Base-by-base conservation (phyloP, 306 rosid genomes). In the Rosa multiflora region DNA sequence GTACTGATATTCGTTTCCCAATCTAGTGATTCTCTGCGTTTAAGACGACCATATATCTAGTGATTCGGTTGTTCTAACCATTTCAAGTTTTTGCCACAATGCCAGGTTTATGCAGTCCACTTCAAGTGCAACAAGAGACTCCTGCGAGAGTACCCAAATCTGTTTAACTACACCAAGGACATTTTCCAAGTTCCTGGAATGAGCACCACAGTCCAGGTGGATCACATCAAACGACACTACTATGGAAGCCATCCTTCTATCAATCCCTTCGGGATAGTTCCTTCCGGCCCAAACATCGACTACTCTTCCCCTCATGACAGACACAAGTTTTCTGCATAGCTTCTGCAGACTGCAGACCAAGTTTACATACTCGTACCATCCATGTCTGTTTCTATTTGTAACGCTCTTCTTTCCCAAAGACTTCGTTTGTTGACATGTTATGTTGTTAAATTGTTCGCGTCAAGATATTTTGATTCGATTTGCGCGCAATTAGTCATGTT, bases 51-150 rank as follows among this genome's bases (percentile, higher is more conserved):
- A 26, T n/a, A 21, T 40, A 11, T 12, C 29, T 14, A 40, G 52
- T 32, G 37, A 32, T 32, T 32, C 37, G 37, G 37, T 2, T 32
- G 37, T 29, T 35, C 21, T 35, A 66, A 35, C 23, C 70, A 15
- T 15, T 80, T 6, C n/a, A 56, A 46, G 10, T 56, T 59, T 53
- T 17, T 10, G 21, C 23, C 32, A 70, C 53, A 62, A 80, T 73
- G 81, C 73, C 87, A 95, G 97, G 99, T 90, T 76, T 95, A 95
- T 82, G 95, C 78, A 26, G 98, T 95, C 81, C 98, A 95, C 80
- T 95, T 95, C 87, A 95, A 95, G 86, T 95, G 99, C 90, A 95
- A 95, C 93, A 90, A 95, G 87, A 95, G 93, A 81, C 87, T 83
- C 29, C 76, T 92, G 5, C 83, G 91, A 8, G 99, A 95, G 85